Evolutionary conservation across 129 eudicot genomes (phyloP).

Genomic region (Flaveria robusta): DNA sequence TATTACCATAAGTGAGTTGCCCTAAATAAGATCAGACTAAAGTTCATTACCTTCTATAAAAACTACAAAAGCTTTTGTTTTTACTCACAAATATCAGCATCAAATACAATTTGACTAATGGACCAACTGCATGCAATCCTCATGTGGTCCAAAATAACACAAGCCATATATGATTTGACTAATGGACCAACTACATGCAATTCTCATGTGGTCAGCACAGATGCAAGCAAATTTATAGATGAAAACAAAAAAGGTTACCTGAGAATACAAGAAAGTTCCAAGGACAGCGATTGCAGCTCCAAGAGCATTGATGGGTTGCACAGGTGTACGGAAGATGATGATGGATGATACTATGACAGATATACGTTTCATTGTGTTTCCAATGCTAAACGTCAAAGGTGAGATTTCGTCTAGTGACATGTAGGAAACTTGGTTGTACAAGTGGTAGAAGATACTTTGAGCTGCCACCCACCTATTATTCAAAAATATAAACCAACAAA

Average conservation of each 20-base stretch:
- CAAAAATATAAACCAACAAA: conserved; percentile 34
- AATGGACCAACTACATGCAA: conserved; percentile 34
- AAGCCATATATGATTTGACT: conserved; percentile 2
- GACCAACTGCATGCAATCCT: no score
- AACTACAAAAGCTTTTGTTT: conserved; percentile 14
- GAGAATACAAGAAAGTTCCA: conserved; percentile 94
- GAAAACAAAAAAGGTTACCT: conserved; percentile 43
- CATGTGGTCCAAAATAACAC: conserved; percentile 35
- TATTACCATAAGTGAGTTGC: no score
- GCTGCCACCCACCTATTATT: conserved; percentile 79
- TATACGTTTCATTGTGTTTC: conserved; percentile 88
- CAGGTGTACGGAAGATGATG: conserved; percentile 86
- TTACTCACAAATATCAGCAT: conserved; percentile 20
- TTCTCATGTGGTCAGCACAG: conserved; percentile 21
- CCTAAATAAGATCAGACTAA: no score
- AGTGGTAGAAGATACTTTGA: conserved; percentile 85
- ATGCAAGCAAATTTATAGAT: conserved; percentile 3
- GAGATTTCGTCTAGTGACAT: conserved; percentile 93
- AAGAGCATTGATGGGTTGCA: conserved; percentile 79
- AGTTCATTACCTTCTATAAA: background rate
- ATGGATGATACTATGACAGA: conserved; percentile 88
- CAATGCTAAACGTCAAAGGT: conserved; percentile 81
- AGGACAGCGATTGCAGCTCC: conserved; percentile 90
- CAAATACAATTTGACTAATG: conserved; percentile 15
- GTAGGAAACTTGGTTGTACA: conserved; percentile 80